A percentile compares a stretch with the other conserved stretches of the same genome.
Evolutionary conservation across 176 grass and related monocot species (phyloP).

Genomic region (Musa troglodytarum): DNA sequence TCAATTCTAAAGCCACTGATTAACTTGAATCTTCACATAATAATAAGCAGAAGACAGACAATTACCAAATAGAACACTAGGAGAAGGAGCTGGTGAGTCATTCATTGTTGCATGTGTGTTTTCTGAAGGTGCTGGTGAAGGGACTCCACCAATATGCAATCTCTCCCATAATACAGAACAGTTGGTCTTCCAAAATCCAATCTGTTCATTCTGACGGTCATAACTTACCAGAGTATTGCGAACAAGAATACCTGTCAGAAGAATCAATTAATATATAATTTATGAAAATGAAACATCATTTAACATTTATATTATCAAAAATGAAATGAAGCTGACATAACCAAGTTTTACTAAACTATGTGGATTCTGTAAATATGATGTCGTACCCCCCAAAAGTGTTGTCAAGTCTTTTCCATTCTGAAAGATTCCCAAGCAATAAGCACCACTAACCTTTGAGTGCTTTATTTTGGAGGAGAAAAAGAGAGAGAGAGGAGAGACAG

Average conservation of each 20-base stretch:
- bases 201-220: slow-evolving; percentile 78
- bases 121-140: slow-evolving; percentile 49
- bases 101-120: slow-evolving; percentile 35
- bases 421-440: slow-evolving; percentile 96
- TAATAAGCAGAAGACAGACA: neutral
- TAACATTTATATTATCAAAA: neutral
- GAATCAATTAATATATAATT: neutral
- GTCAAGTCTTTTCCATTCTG: slow-evolving; percentile 98
- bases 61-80: slow-evolving; percentile 46
- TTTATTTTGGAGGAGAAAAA: slow-evolving; percentile 37
- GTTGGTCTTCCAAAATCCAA: slow-evolving; percentile 99
- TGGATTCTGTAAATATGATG: neutral
- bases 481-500: no score
- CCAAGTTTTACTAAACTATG: neutral
- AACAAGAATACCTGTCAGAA: slow-evolving; percentile 75
- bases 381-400: slow-evolving; percentile 89
- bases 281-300: neutral
- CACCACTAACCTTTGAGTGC: slow-evolving; percentile 95
- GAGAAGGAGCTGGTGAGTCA: slow-evolving; percentile 48
- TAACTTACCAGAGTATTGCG: slow-evolving; percentile 94
- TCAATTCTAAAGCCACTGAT: neutral
- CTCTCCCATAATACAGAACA: slow-evolving; percentile 88
- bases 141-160: slow-evolving; percentile 44
- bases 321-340: neutral
- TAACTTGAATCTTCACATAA: neutral